Percentiles rank a stretch among this genome's conserved stretches.
Evolutionary conservation across 1,284 basidiomycete genomes (phyloP).

Genomic region (Bondarzewia mesenterica): DNA sequence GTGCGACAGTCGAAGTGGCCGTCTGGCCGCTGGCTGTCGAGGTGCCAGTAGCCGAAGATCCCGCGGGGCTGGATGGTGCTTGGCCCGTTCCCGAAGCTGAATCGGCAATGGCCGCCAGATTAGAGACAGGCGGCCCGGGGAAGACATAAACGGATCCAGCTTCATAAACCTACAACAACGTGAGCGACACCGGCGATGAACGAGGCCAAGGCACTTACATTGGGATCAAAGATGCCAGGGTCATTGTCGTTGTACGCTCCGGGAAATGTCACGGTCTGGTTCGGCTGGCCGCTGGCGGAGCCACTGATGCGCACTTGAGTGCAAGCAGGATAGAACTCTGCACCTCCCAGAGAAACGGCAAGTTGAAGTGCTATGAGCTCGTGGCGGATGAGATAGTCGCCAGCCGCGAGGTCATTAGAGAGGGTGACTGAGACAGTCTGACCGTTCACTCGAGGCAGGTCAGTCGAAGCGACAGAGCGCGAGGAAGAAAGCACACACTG

Average conservation of each 20-base stretch:
- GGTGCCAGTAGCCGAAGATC: conserved; percentile 8
- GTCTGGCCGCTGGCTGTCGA: conserved; percentile 5
- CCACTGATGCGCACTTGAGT: conserved; percentile 52
- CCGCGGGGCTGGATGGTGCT: not conserved
- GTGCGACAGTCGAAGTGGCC: conserved; percentile 1
- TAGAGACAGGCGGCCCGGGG: conserved; percentile 29
- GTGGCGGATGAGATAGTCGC: conserved; percentile 63
- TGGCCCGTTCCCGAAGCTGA: not conserved
- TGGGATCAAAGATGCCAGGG: conserved; percentile 47
- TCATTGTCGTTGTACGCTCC: conserved; percentile 56
- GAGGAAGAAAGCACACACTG: conserved; percentile 19
- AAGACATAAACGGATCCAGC: conserved; percentile 25
- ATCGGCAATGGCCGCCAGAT: conserved; percentile 15
- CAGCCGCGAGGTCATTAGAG: conserved; percentile 45
- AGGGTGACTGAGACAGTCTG: conserved; percentile 38
- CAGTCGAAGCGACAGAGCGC: not conserved
- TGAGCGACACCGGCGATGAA: not conserved
- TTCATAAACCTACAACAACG: conserved; percentile 27
- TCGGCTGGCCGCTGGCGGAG: conserved; percentile 35
- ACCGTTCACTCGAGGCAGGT: conserved; percentile 22
- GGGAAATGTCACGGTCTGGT: conserved; percentile 49
- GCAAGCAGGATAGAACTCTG: conserved; percentile 71
- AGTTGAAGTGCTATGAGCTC: conserved; percentile 68
- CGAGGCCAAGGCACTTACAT: conserved; percentile 23
- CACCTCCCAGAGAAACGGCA: conserved; percentile 39